These are phyloP conservation scores for Phytophthora tubulina DNA, from an alignment of 352 stramenopile species.

Conservation along the genomic window DNA sequence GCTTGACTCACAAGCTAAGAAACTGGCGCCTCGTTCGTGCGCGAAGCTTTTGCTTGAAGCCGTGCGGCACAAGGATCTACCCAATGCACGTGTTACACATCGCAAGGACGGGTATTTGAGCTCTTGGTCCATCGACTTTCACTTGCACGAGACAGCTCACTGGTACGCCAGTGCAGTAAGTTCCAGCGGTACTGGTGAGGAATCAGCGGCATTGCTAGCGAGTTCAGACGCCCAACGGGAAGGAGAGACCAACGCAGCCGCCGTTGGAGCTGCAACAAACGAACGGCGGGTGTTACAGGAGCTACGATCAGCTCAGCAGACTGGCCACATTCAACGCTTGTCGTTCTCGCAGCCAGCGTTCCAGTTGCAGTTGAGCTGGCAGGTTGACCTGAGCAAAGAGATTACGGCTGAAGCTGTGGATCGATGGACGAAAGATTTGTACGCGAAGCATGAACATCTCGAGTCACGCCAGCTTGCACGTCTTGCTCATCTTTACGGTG, in stretches of 20 bases:
- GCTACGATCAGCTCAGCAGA: slow-evolving; percentile 58
- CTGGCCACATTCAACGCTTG: slow-evolving; percentile 67
- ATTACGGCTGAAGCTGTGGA: slow-evolving; percentile 29
- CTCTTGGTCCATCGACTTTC: slow-evolving; percentile 60
- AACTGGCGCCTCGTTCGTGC: slow-evolving; percentile 42
- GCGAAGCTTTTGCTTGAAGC: slow-evolving; percentile 50
- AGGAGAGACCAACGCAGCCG: slow-evolving; percentile 26
- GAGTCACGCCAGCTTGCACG: slow-evolving; percentile 68
- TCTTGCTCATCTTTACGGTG: slow-evolving; percentile 65
- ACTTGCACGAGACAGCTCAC: slow-evolving; percentile 64
- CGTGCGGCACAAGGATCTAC: slow-evolving; percentile 36
- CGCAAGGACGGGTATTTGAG: slow-evolving; percentile 74
- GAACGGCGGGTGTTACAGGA: slow-evolving; percentile 64
- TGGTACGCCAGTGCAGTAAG: slow-evolving; percentile 35
- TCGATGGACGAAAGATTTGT: slow-evolving; percentile 58
- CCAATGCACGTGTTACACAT: slow-evolving; percentile 36
- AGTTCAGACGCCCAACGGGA: slow-evolving; percentile 28
- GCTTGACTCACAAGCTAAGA: slow-evolving; percentile 60
- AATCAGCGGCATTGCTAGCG: neutral
- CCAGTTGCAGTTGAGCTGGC: slow-evolving; percentile 57
- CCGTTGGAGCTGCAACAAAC: slow-evolving; percentile 39
- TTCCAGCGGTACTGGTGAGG: slow-evolving; percentile 9
- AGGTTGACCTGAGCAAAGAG: slow-evolving; percentile 5
- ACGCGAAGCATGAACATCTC: slow-evolving; percentile 65
- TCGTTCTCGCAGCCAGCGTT: slow-evolving; percentile 63